Evolutionary conservation across 2,329 filamentous ascomycete genomes (phyloP).

Genomic region (Diatrype stigma): DNA sequence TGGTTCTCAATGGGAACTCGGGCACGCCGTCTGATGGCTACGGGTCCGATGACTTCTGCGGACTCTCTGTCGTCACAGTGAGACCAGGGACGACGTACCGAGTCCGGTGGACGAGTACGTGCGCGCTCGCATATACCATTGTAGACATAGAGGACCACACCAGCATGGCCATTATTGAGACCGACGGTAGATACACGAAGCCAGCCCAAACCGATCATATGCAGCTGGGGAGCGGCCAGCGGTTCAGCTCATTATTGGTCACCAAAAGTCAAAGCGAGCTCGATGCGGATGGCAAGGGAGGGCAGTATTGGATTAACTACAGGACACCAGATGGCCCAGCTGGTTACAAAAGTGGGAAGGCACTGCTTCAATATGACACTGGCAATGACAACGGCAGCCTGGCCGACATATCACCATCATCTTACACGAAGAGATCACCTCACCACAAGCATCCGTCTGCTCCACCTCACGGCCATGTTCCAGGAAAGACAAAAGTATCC

Average conservation of each 20-base stretch:
- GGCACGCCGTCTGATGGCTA: slow-evolving; percentile 34
- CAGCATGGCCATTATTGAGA: slow-evolving; percentile 55
- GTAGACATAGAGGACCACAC: slow-evolving; percentile 55
- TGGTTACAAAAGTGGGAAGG: slow-evolving; percentile 40
- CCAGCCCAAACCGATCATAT: slow-evolving; percentile 43
- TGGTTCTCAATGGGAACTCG: slow-evolving; percentile 55
- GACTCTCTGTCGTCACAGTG: slow-evolving; percentile 51
- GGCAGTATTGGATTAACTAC: slow-evolving; percentile 42
- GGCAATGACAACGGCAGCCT: neutral
- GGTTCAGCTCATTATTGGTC: slow-evolving; percentile 54
- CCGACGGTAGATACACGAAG: slow-evolving; percentile 53
- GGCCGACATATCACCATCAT: too few relatives aligned
- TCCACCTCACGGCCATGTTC: slow-evolving; percentile 17
- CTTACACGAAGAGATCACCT: neutral
- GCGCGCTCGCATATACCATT: slow-evolving; percentile 49
- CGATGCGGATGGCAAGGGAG: slow-evolving; percentile 19
- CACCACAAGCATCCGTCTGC: neutral
- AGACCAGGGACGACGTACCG: slow-evolving; percentile 58
- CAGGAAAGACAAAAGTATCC: slow-evolving; percentile 24
- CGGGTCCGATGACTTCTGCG: slow-evolving; percentile 32
- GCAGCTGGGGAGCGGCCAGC: slow-evolving; percentile 54
- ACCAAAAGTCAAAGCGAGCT: slow-evolving; percentile 47
- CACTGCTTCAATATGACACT: slow-evolving; percentile 40
- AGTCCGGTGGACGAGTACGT: slow-evolving; percentile 55
- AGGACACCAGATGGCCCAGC: slow-evolving; percentile 47